phyloP scores from a whole-genome alignment of 1,284 basidiomycete genomes.

The Ustilago vetiveriae region DNA sequence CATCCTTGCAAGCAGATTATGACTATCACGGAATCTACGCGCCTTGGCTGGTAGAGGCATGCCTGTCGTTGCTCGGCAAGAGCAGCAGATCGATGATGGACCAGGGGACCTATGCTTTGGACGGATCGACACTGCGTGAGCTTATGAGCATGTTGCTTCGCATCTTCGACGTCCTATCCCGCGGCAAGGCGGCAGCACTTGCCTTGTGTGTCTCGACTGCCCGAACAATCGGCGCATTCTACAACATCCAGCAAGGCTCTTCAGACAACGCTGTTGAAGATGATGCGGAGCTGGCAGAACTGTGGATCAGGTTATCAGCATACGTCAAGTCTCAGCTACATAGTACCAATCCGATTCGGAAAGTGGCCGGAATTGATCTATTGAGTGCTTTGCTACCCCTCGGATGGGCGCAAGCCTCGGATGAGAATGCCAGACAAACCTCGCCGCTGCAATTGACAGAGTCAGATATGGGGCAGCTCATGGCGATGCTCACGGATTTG shows the following conservation, averaged over 20 bases:
- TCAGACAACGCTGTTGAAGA: background rate
- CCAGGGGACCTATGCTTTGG: background rate
- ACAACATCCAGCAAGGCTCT: background rate
- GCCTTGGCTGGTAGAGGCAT: constrained; percentile 34
- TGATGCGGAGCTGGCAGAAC: constrained; percentile 17
- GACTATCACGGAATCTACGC: constrained; percentile 26
- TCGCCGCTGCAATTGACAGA: constrained; percentile 25
- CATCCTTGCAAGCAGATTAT: constrained; percentile 10
- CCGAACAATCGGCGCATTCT: constrained; percentile 12
- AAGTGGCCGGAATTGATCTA: constrained; percentile 16
- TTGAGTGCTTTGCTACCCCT: constrained; percentile 29
- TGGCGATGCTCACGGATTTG: constrained; percentile 24
- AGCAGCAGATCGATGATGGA: background rate
- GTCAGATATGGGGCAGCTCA: constrained; percentile 30
- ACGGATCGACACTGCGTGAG: background rate
- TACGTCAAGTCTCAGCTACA: constrained; percentile 32
- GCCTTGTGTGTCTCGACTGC: constrained; percentile 35
- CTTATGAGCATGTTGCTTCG: constrained; percentile 14
- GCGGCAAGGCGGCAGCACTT: constrained; percentile 27
- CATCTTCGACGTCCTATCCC: constrained; percentile 25
- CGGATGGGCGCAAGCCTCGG: constrained; percentile 19
- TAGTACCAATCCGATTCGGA: constrained; percentile 40
- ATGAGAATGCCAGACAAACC: background rate
- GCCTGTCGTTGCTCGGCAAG: constrained; percentile 9
- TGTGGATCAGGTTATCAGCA: constrained; percentile 24